Base-by-base conservation (phyloP, 768 basidiomycete species). In the Porphyrellus cyaneotinctus region DNA sequence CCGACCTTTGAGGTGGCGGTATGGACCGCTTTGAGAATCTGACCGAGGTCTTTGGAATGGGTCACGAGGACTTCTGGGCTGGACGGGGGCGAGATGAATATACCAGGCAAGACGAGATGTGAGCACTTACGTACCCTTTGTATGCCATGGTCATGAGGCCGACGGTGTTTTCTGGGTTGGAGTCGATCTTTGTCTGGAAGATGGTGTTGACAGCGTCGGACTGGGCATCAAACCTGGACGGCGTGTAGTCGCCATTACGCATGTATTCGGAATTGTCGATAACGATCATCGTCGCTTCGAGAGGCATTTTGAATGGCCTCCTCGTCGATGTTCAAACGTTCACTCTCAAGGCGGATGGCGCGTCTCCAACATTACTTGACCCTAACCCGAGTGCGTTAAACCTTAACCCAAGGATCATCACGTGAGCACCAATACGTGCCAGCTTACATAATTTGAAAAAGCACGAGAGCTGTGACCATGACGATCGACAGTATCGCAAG, bases 71-170 rank as follows among this genome's bases (percentile, higher is more conserved):
- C 94, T 70, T 97, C 90, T 39, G 97, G 94, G 5, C 94, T 95
- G 66, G 12, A 47, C 33, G 13, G 43, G 20, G 49, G 37, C 32
- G 39, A 39, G 23, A 47, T 57, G 43, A n/a, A 17, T 45, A 52
- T 22, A 24, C n/a, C 9, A 32, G 43, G 17, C 20, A 24, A 14
- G 11, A 58, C 15, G 17, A 49, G 38, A 50, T 15, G 9, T 1
- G 18, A 24, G 50, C 31, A 58, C 66, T 49, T 42, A 59, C 82
- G 69, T 64, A 95, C 95, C 88, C 87, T 71, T 97, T 97, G 51
- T 92, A 90, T 14, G 93, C 95, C 92, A 95, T 95, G 26, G 92
- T 91, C 95, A 99, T 97, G 37, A 97, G 75, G 6, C 97, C 97
- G 37, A 97, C 95, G 12, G 93, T 93, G 72, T 90, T 97, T 74